phyloP scores from a whole-genome alignment of 108 stramenopile genomes.

The Poteriospumella lacustris region DNA sequence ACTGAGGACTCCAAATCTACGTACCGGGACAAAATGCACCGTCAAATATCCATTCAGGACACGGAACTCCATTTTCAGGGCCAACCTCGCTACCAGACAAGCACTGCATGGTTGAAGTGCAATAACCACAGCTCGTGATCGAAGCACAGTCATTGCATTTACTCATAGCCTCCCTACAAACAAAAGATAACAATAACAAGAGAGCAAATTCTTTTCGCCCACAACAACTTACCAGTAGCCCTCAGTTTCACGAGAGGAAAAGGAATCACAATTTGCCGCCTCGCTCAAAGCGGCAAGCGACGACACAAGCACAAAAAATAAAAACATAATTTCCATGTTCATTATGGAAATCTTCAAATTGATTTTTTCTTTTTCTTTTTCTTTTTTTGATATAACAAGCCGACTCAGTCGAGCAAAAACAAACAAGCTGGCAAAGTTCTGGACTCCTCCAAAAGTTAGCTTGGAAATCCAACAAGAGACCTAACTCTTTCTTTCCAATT shows the following conservation, averaged over 20 bases:
- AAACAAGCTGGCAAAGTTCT: not conserved
- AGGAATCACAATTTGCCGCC: not conserved
- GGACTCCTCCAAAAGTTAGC: not conserved
- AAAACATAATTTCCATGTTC: not conserved
- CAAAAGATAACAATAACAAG: not conserved
- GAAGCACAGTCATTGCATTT: constrained; percentile 43
- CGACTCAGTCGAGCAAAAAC: not conserved
- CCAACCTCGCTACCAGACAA: constrained; percentile 42
- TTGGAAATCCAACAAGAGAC: not conserved
- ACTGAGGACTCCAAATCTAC: not conserved
- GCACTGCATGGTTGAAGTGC: constrained; percentile 52
- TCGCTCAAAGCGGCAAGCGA: not conserved
- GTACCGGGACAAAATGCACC: constrained; percentile 40
- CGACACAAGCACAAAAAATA: not conserved
- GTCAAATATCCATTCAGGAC: constrained; percentile 45
- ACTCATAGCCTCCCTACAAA: constrained; percentile 36
- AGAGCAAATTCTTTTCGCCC: not conserved
- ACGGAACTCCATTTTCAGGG: constrained; percentile 44
- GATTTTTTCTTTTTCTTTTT: not conserved
- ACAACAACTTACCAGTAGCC: not conserved
- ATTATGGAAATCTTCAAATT: not conserved
- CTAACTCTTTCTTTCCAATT: not conserved
- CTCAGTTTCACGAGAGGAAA: not conserved
- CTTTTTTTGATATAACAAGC: not conserved
- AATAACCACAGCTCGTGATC: constrained; percentile 50